Evolutionary conservation across 2,329 filamentous ascomycete genomes (phyloP).

Genomic region (Epichloe scottii): DNA sequence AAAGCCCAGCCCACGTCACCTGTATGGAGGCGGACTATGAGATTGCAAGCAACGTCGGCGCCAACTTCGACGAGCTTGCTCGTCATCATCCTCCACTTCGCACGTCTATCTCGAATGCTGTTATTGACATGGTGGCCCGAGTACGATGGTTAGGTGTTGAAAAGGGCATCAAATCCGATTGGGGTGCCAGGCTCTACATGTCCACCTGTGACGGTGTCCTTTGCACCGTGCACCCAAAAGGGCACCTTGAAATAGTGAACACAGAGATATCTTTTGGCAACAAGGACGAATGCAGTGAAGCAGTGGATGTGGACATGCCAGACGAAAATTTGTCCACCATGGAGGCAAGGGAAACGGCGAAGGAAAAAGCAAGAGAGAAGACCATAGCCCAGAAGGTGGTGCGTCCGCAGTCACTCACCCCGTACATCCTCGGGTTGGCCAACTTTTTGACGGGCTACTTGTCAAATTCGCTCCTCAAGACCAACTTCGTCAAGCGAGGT

Average conservation of each 20-base stretch:
- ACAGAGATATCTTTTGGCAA: conserved; percentile 21
- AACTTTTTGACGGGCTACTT: conserved; percentile 68
- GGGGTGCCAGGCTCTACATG: conserved; percentile 69
- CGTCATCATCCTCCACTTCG: conserved; percentile 84
- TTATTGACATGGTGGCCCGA: conserved; percentile 77
- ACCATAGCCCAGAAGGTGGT: conserved; percentile 9
- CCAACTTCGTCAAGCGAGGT: conserved; percentile 62
- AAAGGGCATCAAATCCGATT: conserved; percentile 55
- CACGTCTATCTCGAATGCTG: conserved; percentile 66
- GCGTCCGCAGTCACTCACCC: conserved; percentile 33
- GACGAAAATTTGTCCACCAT: conserved; percentile 29
- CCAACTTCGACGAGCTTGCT: conserved; percentile 84
- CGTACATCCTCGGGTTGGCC: conserved; percentile 63
- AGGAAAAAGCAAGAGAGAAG: neutral
- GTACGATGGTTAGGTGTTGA: conserved; percentile 62
- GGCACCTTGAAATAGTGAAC: conserved; percentile 16
- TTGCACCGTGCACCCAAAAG: conserved; percentile 39
- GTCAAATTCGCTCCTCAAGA: conserved; percentile 59
- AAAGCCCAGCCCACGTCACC: conserved; percentile 79
- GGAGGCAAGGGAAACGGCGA: conserved; percentile 5
- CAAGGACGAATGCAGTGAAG: conserved; percentile 25
- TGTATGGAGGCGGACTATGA: conserved; percentile 63
- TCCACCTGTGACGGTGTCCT: conserved; percentile 44
- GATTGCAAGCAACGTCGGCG: conserved; percentile 62
- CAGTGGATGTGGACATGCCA: conserved; percentile 53